A percentile compares a stretch with the other conserved stretches of the same genome.
Conservation (phyloP, 371 early-diverging fungal species). For the Rhizopus stolonifer region DNA sequence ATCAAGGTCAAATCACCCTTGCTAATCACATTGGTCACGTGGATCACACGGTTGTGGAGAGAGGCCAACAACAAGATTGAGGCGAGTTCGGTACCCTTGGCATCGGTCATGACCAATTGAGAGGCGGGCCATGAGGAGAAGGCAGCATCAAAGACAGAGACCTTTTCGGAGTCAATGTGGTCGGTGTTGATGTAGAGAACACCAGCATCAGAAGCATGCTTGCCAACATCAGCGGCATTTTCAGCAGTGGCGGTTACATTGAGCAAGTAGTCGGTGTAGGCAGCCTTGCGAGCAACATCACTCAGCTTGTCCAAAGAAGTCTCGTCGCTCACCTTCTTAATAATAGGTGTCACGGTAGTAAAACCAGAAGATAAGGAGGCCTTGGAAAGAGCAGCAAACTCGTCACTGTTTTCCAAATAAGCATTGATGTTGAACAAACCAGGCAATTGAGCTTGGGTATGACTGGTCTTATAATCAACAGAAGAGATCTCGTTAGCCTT, state of each 20-base stretch:
- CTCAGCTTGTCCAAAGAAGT: constrained; percentile 56
- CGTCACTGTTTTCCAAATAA: constrained; percentile 50
- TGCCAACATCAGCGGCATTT: constrained; percentile 48
- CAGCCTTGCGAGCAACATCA: constrained; percentile 53
- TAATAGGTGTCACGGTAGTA: constrained; percentile 68
- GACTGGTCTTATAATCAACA: constrained; percentile 88
- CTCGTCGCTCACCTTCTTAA: constrained; percentile 55
- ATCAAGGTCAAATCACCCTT: constrained; percentile 84
- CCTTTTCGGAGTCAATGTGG: constrained; percentile 51
- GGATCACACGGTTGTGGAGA: constrained; percentile 79
- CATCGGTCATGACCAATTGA: constrained; percentile 78
- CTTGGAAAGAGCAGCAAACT: constrained; percentile 65
- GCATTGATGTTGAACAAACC: constrained; percentile 85
- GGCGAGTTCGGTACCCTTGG: constrained; percentile 85
- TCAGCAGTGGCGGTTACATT: constrained; percentile 67
- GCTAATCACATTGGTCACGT: constrained; percentile 81
- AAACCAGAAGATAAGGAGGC: constrained; percentile 86
- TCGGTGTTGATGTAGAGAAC: constrained; percentile 62
- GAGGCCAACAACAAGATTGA: constrained; percentile 83
- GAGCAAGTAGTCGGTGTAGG: constrained; percentile 77
- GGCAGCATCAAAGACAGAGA: constrained; percentile 59
- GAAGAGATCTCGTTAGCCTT: constrained; percentile 72
- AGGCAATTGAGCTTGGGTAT: constrained; percentile 79
- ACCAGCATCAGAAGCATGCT: constrained; percentile 45
- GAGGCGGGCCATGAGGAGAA: constrained; percentile 76